Evolutionary conservation across 1,284 basidiomycete genomes (phyloP), one percentile per base, ranked within the genome.

Genomic region (Melampsora americana): DNA sequence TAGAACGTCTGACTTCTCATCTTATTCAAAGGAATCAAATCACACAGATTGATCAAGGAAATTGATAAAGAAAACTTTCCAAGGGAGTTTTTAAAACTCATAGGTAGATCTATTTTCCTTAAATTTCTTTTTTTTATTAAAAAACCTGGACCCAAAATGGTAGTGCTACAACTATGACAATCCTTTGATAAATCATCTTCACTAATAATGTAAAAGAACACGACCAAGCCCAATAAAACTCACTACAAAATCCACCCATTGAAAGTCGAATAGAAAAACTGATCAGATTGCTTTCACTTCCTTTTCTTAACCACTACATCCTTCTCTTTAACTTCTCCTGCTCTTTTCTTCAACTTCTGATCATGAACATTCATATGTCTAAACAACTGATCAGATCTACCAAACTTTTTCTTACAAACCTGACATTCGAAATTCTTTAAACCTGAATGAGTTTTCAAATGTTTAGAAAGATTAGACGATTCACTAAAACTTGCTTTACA

Each of bases 381-480:
- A 48, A 78, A 66, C 26, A 79, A 68, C 78, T 82, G 82, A 72
- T 83, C 82, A 0, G 82, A 81, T 26, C 82, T 66, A 23, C 79
- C 79, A 70, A 83, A 83, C 32, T 78, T 56, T 66, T 79, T 79
- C 0, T 78, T 78, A 61, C 82, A 82, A 18, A 28, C 59, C 18
- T 56, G 18, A 62, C 82, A 83, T 53, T 53, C 14, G 42, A 82
- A 82, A 28, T 80, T 80, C 70, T 79, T 81, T 46, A 80, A 79
- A 11, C 81, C 81, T 59, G 79, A 79, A 71, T 83, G 82, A 28
- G 79, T 79, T 28, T 81, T 78, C 66, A 80, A 66, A 74, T 83
- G 82, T 69, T 83, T 83, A 59, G 81, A 81, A 75, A 83, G 67
- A 71, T 83, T 83, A 74, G 80, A 81, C 28, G 80, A 80, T 78